Percentiles rank a stretch among this genome's conserved stretches.
Conservation (phyloP, 164 flowering plant genomes). For the Umbellularia californica region DNA sequence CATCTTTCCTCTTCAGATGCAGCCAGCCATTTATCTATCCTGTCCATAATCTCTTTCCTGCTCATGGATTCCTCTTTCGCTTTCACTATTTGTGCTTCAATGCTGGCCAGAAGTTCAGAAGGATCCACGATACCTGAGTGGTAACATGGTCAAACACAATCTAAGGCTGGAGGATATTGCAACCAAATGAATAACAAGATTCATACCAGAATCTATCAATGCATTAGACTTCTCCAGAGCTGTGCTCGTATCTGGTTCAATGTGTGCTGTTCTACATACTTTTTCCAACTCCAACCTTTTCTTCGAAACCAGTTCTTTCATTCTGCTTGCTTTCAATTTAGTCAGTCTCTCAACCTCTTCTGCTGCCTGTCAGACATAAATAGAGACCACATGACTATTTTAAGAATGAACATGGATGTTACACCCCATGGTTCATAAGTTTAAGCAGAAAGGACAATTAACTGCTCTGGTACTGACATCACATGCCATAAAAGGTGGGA, state of each 20-base stretch:
- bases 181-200: neutral
- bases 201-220: constrained; percentile 80
- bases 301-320: constrained; percentile 88
- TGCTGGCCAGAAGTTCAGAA: constrained; percentile 75
- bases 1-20: constrained; percentile 92
- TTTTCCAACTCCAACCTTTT: constrained; percentile 85
- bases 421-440: neutral
- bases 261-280: constrained; percentile 62
- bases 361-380: constrained; percentile 50
- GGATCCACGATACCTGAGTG: constrained; percentile 79
- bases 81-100: constrained; percentile 69
- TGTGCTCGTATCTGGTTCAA: constrained; percentile 82
- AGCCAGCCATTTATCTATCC: constrained; percentile 80
- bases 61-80: constrained; percentile 66
- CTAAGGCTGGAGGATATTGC: neutral
- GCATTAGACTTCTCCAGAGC: constrained; percentile 79
- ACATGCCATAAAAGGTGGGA: too few species aligned
- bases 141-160: neutral
- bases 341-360: constrained; percentile 75
- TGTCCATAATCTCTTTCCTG: constrained; percentile 83
- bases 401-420: neutral
- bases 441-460: too few species aligned
- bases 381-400: constrained; percentile 1
- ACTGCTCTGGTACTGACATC: too few species aligned
- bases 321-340: constrained; percentile 81